Evolutionary conservation across 371 early-diverging fungal genomes (phyloP), one percentile per base, ranked within the genome.

Genomic region (Mortierella sp.): DNA sequence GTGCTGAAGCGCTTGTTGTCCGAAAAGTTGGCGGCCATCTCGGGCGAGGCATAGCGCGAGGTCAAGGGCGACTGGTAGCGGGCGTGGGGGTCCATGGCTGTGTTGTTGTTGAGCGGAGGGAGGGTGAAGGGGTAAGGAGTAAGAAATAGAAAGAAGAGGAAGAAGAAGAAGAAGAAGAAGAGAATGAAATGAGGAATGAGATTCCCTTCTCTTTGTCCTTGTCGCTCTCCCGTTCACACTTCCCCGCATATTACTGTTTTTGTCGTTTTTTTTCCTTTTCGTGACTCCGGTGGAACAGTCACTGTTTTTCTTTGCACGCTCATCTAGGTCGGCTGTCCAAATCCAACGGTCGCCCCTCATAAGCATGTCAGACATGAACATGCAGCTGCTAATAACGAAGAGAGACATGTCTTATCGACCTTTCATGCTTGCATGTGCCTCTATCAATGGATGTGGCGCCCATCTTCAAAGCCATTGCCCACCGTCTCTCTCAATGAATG

Each of bases 1-100:
- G 96, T 98, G 71, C 94, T 88, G 88, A 95, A 98, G 82, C 96
- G 96, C 90, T 96, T 97, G 90, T 97, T 95, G 82, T 97, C 97
- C 75, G 96, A 96, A 88, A 98, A 98, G 94, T 96, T 96, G 89
- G 94, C 95, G 0, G 97, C 95, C 98, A 99, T 99, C 90, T 98
- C 98, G 87, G 96, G 93, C 77, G 97, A 97, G 76, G 98, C 98
- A 92, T 99, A 99, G 59, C 99, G 95, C 79, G 98, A 97, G 67
- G 98, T 97, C 89, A 98, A 91, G 53, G 99, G 99, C 70, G 95
- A 95, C 83, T 95, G 93, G 90, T 98, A 99, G 88, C 92, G 93
- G 79, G 91, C 90, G 91, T 96, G 93, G 28, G 88, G 53, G 70
- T 83, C 80, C 89, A 88, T 89, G 24, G 48, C 40, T 51, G 31